Base-by-base conservation (phyloP, 2,329 filamentous ascomycete species). In the Eutypa lata region DNA sequence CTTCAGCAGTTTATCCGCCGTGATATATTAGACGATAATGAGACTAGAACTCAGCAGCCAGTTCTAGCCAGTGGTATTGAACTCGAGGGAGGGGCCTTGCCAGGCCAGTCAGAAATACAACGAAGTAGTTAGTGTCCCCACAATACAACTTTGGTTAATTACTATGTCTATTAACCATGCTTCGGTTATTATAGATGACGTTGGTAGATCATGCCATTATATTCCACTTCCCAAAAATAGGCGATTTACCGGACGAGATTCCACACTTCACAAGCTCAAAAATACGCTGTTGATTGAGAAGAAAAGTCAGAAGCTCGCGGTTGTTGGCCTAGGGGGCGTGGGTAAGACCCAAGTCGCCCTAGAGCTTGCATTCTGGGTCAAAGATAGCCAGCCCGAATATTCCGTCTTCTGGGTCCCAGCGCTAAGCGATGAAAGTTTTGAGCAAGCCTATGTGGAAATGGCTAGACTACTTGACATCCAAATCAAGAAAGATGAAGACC, bases 401-500 rank as follows among this genome's bases (percentile, higher is more conserved):
- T 73, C 69, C 0, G 59, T 80, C 48, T 71, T 79, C 54, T 79
- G 72, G 75, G 64, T 78, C 4, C 67, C 72, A 5, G 73, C 70
- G 7, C 62, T 66, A 22, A 73, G 69, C 52, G 53, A 57, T n/a
- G 68, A 66, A 16, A 71, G 61, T 50, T 69, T 78, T 51, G 63
- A 75, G 37, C 67, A 73, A 49, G 71, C 71, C 13, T 76, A 70
- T 53, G 47, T 46, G 2, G 64, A 65, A 5, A 65, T 76, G 3
- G 67, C 63, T 2, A 62, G 58, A 38, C 60, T 65, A 58, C 61
- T 76, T 13, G 44, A 52, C 1, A 57, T 71, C 7, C 38, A 72
- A 13, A 71, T 79, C 2, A 77, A 77, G 46, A 59, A 80, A 49
- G 82, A 83, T 54, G 70, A 73, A 46, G 85, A 89, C 55, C 61